Base-by-base conservation (phyloP, 345 rosid genomes). In the Bruguiera parviflora region DNA sequence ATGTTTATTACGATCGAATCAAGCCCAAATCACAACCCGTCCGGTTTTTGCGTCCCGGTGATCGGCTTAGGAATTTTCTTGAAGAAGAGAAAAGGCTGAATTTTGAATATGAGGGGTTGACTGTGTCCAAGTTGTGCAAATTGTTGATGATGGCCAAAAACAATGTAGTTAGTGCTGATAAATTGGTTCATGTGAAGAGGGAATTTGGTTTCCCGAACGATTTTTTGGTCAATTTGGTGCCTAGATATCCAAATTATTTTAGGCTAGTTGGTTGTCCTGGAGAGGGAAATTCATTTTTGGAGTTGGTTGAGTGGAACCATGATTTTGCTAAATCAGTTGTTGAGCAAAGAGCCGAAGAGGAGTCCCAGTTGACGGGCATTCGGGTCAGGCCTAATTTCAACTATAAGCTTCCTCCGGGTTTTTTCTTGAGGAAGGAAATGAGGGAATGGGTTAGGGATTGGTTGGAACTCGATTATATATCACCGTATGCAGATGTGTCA, bases 361-460 rank as follows among this genome's bases (percentile, higher is more conserved):
- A 85, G 61, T 74, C 75, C 0, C 53, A 65, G 56, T 47, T 77
- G 39, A 88, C 85, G 0, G 94, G 97, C 66, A 84, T 95, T 18
- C 63, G 82, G 15, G 71, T 85, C 28, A 65, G 94, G 55, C 91
- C 96, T 29, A 92, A 89, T 77, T 88, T 87, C 77, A 46, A 77
- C 64, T 85, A 82, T 24, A 88, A 85, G 72, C 72, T 95, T 56
- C 96, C 99, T 0, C 35, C 80, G 0, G 96, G 97, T 1, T 87
- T 88, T 78, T 83, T 78, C 77, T 64, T 92, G 25, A 89, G 73
- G 83, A 90, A 92, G 79, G 96, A 95, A 79, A 95, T 92, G 99
- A 86, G 91, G 68, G 97, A 95, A 56, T 95, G 97, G 97, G 79
- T 82, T 37, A 84, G 96, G 75, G 96, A 90, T 71, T 95, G 99